Percentiles rank a stretch among this genome's conserved stretches.
Conservation (phyloP, 2,329 filamentous ascomycete species). For the Cyphellophora attinorum region DNA sequence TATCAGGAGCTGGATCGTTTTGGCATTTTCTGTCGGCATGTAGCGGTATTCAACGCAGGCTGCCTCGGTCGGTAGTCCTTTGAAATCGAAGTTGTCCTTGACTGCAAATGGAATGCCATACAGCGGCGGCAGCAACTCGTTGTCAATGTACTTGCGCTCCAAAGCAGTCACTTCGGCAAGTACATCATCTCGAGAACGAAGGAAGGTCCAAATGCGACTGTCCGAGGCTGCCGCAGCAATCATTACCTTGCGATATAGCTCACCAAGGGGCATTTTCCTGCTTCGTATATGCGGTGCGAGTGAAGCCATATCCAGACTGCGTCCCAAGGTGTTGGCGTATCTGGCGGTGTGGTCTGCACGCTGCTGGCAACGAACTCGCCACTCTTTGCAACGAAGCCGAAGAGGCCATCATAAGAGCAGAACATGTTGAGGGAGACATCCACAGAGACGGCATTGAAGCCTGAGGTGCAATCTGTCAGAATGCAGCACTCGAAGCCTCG, state of each 20-base stretch:
- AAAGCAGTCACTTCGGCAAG: constrained; percentile 28
- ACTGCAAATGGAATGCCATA: constrained; percentile 41
- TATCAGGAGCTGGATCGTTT: constrained; percentile 38
- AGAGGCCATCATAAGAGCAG: constrained; percentile 26
- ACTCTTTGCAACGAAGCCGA: constrained; percentile 23
- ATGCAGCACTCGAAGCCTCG: constrained; percentile 53
- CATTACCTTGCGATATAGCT: constrained; percentile 25
- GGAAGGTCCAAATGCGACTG: constrained; percentile 36
- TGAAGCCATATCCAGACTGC: neutral
- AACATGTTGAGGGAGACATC: constrained; percentile 29
- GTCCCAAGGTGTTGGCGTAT: neutral
- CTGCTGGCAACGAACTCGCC: neutral
- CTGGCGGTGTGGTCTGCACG: neutral
- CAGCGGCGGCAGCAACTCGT: constrained; percentile 35
- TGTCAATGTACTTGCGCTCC: constrained; percentile 23
- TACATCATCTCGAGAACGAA: constrained; percentile 29
- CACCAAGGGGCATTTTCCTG: neutral
- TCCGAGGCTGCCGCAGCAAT: constrained; percentile 34
- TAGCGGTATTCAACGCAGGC: constrained; percentile 40
- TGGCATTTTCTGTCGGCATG: constrained; percentile 35
- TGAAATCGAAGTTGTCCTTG: constrained; percentile 40
- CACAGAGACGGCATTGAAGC: constrained; percentile 24
- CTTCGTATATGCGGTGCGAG: neutral
- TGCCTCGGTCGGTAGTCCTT: constrained; percentile 36
- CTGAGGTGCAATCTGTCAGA: constrained; percentile 33